Evolutionary conservation across 331 rosid genomes (phyloP).

Genomic region (Quercus lobata): DNA sequence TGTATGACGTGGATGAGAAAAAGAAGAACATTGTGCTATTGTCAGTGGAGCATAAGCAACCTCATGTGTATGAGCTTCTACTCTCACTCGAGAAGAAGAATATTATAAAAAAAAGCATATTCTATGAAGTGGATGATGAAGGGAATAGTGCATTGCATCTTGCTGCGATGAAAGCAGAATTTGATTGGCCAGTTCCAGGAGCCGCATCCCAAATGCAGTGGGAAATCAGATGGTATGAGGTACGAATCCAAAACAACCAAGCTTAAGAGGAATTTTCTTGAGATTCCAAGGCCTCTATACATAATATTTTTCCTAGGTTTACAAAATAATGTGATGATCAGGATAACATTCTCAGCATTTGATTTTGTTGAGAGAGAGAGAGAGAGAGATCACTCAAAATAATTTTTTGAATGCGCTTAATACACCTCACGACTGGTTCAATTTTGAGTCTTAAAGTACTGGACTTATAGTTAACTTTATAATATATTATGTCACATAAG

Average conservation of each 20-base stretch:
- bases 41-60: slow-evolving; percentile 57
- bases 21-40: slow-evolving; percentile 46
- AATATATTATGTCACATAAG: no score
- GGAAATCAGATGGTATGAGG: slow-evolving; percentile 51
- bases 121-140: slow-evolving; percentile 23
- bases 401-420: no score
- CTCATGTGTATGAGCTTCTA: slow-evolving; percentile 25
- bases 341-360: no score
- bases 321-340: no score
- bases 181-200: background rate
- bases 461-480: no score
- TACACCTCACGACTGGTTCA: no score
- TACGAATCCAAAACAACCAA: background rate
- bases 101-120: background rate
- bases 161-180: slow-evolving; percentile 33
- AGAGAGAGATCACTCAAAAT: no score
- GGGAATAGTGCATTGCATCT: slow-evolving; percentile 43
- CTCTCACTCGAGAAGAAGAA: background rate
- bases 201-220: slow-evolving; percentile 46
- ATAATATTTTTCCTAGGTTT: no score
- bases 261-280: no score
- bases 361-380: no score
- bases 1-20: slow-evolving; percentile 1
- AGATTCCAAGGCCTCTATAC: no score
- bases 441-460: no score